These are phyloP conservation scores for Emmonsiellopsis sp. DNA, from an alignment of 2,329 filamentous ascomycete genomes.

Conservation along the genomic window DNA sequence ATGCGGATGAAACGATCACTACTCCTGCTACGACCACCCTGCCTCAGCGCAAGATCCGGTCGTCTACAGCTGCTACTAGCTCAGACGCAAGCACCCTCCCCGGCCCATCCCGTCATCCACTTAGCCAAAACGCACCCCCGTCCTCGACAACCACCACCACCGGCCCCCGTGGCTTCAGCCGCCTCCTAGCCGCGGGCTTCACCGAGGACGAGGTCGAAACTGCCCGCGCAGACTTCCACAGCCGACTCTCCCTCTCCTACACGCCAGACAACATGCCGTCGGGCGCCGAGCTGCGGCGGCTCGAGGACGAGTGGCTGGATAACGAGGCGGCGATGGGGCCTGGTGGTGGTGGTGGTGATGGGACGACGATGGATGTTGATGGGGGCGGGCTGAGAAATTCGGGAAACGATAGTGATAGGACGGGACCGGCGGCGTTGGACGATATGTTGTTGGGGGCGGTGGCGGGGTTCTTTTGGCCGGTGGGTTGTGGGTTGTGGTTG, in stretches of 20 bases:
- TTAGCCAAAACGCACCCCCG: not conserved
- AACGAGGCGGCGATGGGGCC: constrained; percentile 30
- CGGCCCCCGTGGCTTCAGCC: constrained; percentile 74
- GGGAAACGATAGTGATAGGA: constrained; percentile 1
- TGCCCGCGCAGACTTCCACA: constrained; percentile 78
- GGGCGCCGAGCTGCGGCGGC: constrained; percentile 60
- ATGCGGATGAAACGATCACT: not conserved
- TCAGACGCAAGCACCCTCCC: too few relatives aligned
- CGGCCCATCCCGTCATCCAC: too few relatives aligned
- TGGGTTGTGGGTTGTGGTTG: constrained; percentile 78
- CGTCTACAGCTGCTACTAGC: too few relatives aligned
- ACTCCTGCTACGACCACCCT: too few relatives aligned
- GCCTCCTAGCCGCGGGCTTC: constrained; percentile 73
- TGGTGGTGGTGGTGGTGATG: constrained; percentile 31
- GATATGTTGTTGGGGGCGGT: constrained; percentile 81
- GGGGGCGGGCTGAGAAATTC: constrained; percentile 25
- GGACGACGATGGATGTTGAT: constrained; percentile 21
- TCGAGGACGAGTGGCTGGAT: constrained; percentile 92
- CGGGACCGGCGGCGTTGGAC: constrained; percentile 56
- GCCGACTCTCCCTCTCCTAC: constrained; percentile 70
- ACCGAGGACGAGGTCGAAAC: constrained; percentile 72
- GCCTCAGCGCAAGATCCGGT: too few relatives aligned
- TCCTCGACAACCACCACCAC: constrained; percentile 39
- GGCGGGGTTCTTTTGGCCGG: constrained; percentile 90
- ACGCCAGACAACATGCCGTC: constrained; percentile 85